Evolutionary conservation across 805 yeast genomes (phyloP).

Genomic region (Cyberlindnera nakhonratchasimensis): DNA sequence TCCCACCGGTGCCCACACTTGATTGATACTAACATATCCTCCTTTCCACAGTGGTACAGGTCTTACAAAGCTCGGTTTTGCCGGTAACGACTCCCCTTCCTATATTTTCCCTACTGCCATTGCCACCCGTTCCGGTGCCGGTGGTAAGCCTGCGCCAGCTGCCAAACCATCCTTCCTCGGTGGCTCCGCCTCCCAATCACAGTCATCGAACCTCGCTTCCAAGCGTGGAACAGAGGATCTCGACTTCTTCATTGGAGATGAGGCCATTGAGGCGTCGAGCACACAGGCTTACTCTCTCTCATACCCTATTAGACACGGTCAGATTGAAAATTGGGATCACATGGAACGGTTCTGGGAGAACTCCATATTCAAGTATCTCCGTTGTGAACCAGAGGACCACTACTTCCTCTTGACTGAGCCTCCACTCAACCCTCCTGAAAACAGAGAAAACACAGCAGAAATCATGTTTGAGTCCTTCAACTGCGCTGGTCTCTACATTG

Average conservation of each 20-base stretch:
- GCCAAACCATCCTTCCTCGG: constrained; percentile 41
- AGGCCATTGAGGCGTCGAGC: constrained; percentile 86
- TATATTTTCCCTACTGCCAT: constrained; percentile 97
- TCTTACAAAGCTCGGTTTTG: constrained; percentile 93
- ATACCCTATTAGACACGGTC: constrained; percentile 97
- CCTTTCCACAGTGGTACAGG: constrained; percentile 85
- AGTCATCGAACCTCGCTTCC: constrained; percentile 25
- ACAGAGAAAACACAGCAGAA: constrained; percentile 97
- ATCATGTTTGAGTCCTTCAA: constrained; percentile 98
- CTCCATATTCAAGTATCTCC: constrained; percentile 90
- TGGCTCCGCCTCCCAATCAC: constrained; percentile 24
- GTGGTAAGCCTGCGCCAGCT: constrained; percentile 43
- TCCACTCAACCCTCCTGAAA: constrained; percentile 98
- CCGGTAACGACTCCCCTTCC: constrained; percentile 97
- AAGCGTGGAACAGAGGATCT: constrained; percentile 92
- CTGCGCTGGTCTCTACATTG: constrained; percentile 97
- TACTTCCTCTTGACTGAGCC: constrained; percentile 95
- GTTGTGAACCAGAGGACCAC: constrained; percentile 99
- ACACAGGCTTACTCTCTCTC: constrained; percentile 84
- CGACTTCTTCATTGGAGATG: constrained; percentile 94
- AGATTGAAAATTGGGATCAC: constrained; percentile 98
- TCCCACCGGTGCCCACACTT: no score
- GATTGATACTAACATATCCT: no score
- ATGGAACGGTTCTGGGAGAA: constrained; percentile 99
- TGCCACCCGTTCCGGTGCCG: constrained; percentile 55